Base-by-base conservation (phyloP, 2,329 filamentous ascomycete species). In the Sporothrix pallida region DNA sequence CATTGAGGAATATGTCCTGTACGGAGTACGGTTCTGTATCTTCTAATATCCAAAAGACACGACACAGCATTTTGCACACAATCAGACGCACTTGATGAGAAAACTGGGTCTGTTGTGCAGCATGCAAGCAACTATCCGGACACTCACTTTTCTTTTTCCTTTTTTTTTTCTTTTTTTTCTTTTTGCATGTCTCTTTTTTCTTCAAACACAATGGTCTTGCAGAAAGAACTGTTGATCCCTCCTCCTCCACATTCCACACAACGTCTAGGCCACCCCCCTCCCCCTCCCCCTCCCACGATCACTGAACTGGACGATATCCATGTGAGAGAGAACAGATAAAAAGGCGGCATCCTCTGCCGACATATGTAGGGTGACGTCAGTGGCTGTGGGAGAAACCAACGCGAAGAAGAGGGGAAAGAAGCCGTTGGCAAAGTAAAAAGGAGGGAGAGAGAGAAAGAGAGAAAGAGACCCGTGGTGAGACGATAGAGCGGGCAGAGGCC, bases 261-360 rank as follows among this genome's bases (percentile, higher is more conserved):
- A 63, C 15, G 26, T 63, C 58, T 12, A 44, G 58, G 42, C 58
- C 31, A 37, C 60, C 17, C 60, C 37, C 31, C 26, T 26, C 23
- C 23, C 23, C 23, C 31, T 44, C 60, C 17, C 44, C 31, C 12
- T n/a, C 23, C 13, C 23, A 15, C 20, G 10, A 31, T 23, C 56
- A 2, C 3, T 31, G 6, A 7, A 60, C 23, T 37, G 31, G 31
- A 7, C 9, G 26, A 23, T 1, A 37, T 58, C 23, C 5, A 20
- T 31, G 23, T 31, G 23, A 26, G 15, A 26, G 17, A 26, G 9
- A 26, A 26, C 31, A 6, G 31, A 26, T 26, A 37, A 37, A 37
- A 37, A 37, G 31, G 56, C 56, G 56, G 56, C 56, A 37, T 60
- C 23, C 23, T 31, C 56, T 37, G 56, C 56, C 56, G 56, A 60